Base-by-base conservation (phyloP, 139 green algal species). In the Desmodesmus armatus region DNA sequence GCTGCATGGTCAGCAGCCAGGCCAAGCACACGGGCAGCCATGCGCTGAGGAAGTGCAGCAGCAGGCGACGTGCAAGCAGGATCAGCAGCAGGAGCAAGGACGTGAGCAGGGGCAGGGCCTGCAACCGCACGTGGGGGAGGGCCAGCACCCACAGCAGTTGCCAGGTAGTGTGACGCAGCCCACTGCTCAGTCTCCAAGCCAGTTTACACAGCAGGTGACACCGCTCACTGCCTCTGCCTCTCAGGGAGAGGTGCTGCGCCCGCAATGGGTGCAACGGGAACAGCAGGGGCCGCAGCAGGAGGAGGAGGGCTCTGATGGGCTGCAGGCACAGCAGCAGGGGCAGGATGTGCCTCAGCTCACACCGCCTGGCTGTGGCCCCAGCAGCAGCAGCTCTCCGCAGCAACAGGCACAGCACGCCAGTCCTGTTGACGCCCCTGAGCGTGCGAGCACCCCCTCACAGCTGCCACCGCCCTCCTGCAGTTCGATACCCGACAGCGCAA, bases 371-470 rank as follows among this genome's bases (percentile, higher is more conserved):
- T 2, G n/a, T n/a, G n/a, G n/a, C n/a, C 15, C 11, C 77, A 73
- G 77, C 25, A 83, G 15, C 58, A 44, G 25, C 77, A 73, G 40
- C 58, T n/a, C n/a, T 7, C 49, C 58, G 40, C 40, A 74, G 58
- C 76, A 62, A 21, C 55, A 73, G 23, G 19, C 25, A 33, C 76
- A 83, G 75, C 75, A 70, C 29, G 67, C 25, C 2, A 47, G 33
- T 17, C n/a, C 27, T 13, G 43, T 60, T 85, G 67, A 66, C 13
- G 31, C 47, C 40, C 51, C 62, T 55, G 17, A 27, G 43, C 29
- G 23, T 84, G 39, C 69, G 13, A n/a, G 17, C 35, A 71, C 41
- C 69, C 39, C 40, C 29, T 40, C 25, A 37, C n/a, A n/a, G n/a
- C n/a, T n/a, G n/a, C n/a, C n/a, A 63, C 39, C 29, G 43, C 15